Evolutionary conservation across 768 basidiomycete genomes (phyloP), one percentile per base, ranked within the genome.

Genomic region (Daedaleopsis nitida): DNA sequence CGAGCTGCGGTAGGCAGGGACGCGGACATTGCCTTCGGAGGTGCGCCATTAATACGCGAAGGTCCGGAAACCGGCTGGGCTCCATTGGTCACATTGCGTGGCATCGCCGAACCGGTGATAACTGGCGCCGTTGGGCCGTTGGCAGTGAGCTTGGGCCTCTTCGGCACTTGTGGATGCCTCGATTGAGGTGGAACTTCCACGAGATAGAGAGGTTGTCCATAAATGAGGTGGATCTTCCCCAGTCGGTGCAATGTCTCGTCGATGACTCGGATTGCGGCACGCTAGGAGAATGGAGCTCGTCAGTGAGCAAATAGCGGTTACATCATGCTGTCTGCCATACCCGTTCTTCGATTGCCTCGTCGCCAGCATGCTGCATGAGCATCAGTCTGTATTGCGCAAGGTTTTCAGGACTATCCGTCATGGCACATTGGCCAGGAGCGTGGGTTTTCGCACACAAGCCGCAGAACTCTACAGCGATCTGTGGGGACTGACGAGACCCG

Each of bases 331-430:
- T 49, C 16, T 47, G 59, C 75, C 77, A 66, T 73, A 90, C 91
- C 66, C 89, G 77, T 39, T 81, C 78, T 69, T 88, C 85, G 67
- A 82, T 79, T 47, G 88, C 77, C 65, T 93, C 91, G 65, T 86
- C 85, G 16, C 82, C 80, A n/a, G 81, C 77, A 62, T 88, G 79
- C 32, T 82, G 72, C 62, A 92, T 72, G 39, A 92, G 73, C 75
- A 91, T 86, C 49, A 81, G 78, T 47, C 91, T 83, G 67, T 85
- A 92, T 66, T 89, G 85, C 13, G 83, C 81, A 21, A 93, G 77
- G 69, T 91, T 84, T 58, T 84, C 80, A 17, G 88, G 84, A 52
- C 75, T 78, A 23, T 86, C 80, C 8, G 83, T 84, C 91, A 93
- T 90, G 23, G 69, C 69, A 68, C 91, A 93, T 50, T 73, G 72